Conservation (phyloP, 2,329 filamentous ascomycete species). For the Colletotrichum abscissum region DNA sequence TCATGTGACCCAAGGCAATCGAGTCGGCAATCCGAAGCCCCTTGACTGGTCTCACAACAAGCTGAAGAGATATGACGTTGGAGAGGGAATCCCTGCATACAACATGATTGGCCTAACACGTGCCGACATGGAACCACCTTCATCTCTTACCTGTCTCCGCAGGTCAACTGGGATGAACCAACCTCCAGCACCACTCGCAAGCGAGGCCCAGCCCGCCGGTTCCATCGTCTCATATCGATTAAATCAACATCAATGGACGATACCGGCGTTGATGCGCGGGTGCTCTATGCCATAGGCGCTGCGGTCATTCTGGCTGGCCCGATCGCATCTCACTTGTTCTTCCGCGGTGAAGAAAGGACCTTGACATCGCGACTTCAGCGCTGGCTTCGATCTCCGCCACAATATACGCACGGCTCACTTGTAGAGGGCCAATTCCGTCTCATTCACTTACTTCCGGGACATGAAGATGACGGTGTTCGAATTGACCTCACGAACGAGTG, state of each 20-base stretch:
- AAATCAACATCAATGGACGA: neutral
- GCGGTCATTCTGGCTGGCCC: neutral
- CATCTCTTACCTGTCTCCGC: neutral
- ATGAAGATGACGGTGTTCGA: neutral
- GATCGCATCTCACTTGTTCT: neutral
- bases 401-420: neutral
- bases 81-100: neutral
- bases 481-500: neutral
- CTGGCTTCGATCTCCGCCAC: neutral
- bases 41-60: neutral
- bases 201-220: neutral
- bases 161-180: constrained; percentile 1
- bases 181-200: neutral
- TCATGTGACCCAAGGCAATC: neutral
- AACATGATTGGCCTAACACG: neutral
- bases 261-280: neutral
- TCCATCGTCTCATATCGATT: neutral
- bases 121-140: neutral
- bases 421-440: neutral
- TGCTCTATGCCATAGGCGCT: neutral
- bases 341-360: neutral
- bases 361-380: neutral
- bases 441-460: neutral
- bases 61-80: neutral
- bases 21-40: neutral